A percentile compares a stretch with the other conserved stretches of the same genome.
These are phyloP conservation scores for Microdochium nivale DNA, from an alignment of 2,329 filamentous ascomycete genomes.

Conservation along the genomic window DNA sequence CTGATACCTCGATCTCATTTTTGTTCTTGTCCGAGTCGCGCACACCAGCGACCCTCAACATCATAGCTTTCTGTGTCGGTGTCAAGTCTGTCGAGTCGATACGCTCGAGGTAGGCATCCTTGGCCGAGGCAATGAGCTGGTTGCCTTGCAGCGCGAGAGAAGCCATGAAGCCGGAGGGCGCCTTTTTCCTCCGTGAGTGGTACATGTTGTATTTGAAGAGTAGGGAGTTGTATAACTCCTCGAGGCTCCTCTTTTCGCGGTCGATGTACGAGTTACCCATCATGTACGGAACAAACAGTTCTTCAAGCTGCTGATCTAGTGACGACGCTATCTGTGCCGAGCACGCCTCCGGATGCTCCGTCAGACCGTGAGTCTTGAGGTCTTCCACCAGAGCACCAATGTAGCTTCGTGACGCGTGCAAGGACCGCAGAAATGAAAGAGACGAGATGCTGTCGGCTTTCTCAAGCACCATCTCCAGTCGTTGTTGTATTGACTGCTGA, in stretches of 20 bases:
- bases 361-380: slow-evolving; percentile 86
- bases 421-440: slow-evolving; percentile 78
- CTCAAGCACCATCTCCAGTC: slow-evolving; percentile 89
- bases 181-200: slow-evolving; percentile 80
- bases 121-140: slow-evolving; percentile 77
- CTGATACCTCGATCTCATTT: slow-evolving; percentile 82
- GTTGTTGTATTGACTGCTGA: slow-evolving; percentile 95
- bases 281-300: slow-evolving; percentile 65
- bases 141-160: slow-evolving; percentile 84
- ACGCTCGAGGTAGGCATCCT: slow-evolving; percentile 83
- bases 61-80: slow-evolving; percentile 79
- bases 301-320: slow-evolving; percentile 66
- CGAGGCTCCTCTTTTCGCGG: slow-evolving; percentile 58
- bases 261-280: slow-evolving; percentile 64
- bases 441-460: slow-evolving; percentile 91
- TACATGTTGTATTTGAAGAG: slow-evolving; percentile 97
- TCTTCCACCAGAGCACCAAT: slow-evolving; percentile 86
- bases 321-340: slow-evolving; percentile 77
- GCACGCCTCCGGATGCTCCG: slow-evolving; percentile 87
- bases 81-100: slow-evolving; percentile 86
- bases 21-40: slow-evolving; percentile 67
- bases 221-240: slow-evolving; percentile 80
- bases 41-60: slow-evolving; percentile 80
- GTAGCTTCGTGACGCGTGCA: slow-evolving; percentile 86
- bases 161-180: slow-evolving; percentile 84